Base-by-base conservation (phyloP, 148 eudicot genomes). In the Amaranthus palmeri region DNA sequence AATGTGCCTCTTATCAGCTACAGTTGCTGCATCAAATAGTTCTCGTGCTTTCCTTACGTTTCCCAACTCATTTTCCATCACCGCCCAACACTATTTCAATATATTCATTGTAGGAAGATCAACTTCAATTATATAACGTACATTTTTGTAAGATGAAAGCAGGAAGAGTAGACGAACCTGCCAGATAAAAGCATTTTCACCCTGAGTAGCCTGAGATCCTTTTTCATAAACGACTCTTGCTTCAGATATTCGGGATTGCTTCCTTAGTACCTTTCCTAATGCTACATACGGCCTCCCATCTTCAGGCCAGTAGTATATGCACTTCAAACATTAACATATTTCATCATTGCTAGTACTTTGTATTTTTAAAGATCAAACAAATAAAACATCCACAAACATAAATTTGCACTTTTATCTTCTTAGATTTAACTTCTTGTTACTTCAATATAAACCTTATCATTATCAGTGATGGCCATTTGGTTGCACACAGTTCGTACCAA, bases 201-300 rank as follows among this genome's bases (percentile, higher is more conserved):
- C 99, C 81, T 95, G 89, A 25, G 97, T 95, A 64, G 96, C 92
- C 69, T 95, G 98, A 80, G 97, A 89, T 25, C 99, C 97, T 82
- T 88, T 91, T 79, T 91, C 97, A 72, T 95, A 95, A 6, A 91
- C 88, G 10, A 82, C 84, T 70, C 96, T 88, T 61, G 99, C 99
- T 88, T 95, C 97, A 17, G 80, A 77, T 73, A 75, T 75, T 77
- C 80, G 84, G 41, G 87, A 85, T 79, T 91, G 99, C 83, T 88
- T 95, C 71, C 89, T 76, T 72, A 89, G 69, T 49, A 86, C 83
- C 82, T 90, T 95, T 15, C 99, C 99, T 62, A 91, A 68, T 11
- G 97, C 96, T 60, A 95, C 99, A 74, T 95, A 95, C 8, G 97
- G 77, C 65, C 99, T 81, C 69, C 97, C 99, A 65, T 95, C 97